Evolutionary conservation across 208 protist species (phyloP), one percentile per base, ranked within the genome.

Genomic region (Balamuthia mandrillaris): DNA sequence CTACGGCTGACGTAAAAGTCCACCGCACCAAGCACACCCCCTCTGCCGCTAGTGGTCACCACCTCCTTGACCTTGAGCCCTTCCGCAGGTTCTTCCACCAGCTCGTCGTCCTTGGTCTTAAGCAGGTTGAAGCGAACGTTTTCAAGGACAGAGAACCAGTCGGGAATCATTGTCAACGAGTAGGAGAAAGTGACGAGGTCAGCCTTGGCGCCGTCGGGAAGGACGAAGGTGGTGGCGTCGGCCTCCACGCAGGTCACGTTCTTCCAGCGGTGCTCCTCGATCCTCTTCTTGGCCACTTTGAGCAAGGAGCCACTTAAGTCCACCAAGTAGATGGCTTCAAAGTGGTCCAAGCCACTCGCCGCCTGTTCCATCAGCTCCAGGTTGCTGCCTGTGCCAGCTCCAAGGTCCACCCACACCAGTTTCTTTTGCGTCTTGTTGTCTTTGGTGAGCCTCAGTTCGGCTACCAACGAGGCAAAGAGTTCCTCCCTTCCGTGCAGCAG

Each of bases 161-260:
- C n/a, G n/a, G n/a, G n/a, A n/a, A n/a, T n/a, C n/a, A n/a, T n/a
- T n/a, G n/a, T n/a, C n/a, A n/a, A n/a, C n/a, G n/a, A n/a, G n/a
- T n/a, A n/a, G n/a, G n/a, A n/a, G 72, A 81, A 81, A 33, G 72
- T 81, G 52, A 81, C 72, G 37, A 81, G 72, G 37, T 81, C 72
- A 24, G 54, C 75, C 41, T 82, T 21, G 7, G 6, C 35, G 72
- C 52, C 75, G 9, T 83, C 21, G 41, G 75, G 75, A 4, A 41
- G 75, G 31, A 56, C 51, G 31, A 29, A 83, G 52, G 47, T 68
- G 54, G 52, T 68, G 39, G 52, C 75, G 75, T 83, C 75, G 35
- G 54, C 75, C 10, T 83, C 52, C n/a, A 83, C 75, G 33, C 47
- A 35, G 52, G 61, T 56, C 27, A 83, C 75, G 56, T 83, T 66